Percentiles rank a stretch among this genome's conserved stretches.
Evolutionary conservation across 2,329 filamentous ascomycete genomes (phyloP).

Genomic region (Beauveria varroae): DNA sequence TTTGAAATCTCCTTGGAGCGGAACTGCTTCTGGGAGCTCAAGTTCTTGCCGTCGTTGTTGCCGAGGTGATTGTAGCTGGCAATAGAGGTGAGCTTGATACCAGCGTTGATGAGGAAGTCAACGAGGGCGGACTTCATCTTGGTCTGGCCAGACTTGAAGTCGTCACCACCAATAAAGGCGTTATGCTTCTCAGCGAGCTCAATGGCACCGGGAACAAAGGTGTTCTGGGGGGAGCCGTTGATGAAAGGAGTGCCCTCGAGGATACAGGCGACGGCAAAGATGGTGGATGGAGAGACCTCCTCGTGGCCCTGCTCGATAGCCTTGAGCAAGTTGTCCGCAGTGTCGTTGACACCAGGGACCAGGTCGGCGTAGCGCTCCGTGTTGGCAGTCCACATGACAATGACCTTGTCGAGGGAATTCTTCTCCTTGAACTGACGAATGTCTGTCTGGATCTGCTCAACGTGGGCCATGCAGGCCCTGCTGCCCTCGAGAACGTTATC

Average conservation of each 20-base stretch:
- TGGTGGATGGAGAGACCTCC: constrained; percentile 89
- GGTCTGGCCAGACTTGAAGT: constrained; percentile 99
- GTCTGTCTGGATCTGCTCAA: constrained; percentile 87
- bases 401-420: constrained; percentile 86
- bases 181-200: constrained; percentile 79
- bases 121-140: constrained; percentile 99
- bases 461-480: constrained; percentile 80
- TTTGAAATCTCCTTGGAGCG: constrained; percentile 99
- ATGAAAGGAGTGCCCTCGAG: constrained; percentile 89
- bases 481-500: constrained; percentile 80
- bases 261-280: constrained; percentile 93
- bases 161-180: constrained; percentile 92
- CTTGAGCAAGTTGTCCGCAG: constrained; percentile 84
- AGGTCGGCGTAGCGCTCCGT: constrained; percentile 94
- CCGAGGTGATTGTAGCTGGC: constrained; percentile 98
- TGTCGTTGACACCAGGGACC: constrained; percentile 86
- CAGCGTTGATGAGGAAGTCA: constrained; percentile 96
- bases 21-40: constrained; percentile 97
- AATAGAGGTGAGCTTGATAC: constrained; percentile 98
- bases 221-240: constrained; percentile 99
- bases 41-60: constrained; percentile 98
- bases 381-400: constrained; percentile 98
- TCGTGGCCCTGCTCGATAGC: constrained; percentile 80
- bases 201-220: constrained; percentile 89
- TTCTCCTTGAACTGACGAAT: constrained; percentile 88